Conservation (phyloP, 768 basidiomycete genomes). For the Glaciozyma martinii region DNA sequence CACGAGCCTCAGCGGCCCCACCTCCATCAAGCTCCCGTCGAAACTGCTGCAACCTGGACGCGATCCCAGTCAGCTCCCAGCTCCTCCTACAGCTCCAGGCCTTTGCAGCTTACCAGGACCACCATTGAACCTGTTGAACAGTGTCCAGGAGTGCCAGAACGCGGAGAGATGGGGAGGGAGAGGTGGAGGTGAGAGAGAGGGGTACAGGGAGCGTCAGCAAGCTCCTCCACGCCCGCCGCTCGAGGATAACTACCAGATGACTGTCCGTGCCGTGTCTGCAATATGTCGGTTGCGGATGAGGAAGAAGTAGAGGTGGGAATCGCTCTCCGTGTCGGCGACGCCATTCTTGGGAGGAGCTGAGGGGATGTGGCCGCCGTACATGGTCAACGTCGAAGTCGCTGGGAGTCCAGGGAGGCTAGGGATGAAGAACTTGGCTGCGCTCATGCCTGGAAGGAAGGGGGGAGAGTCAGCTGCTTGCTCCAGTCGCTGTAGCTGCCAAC, state of each 20-base stretch:
- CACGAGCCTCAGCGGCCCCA: conserved; percentile 82
- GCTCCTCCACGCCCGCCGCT: not conserved
- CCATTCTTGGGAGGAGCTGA: conserved; percentile 51
- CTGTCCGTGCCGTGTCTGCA: conserved; percentile 80
- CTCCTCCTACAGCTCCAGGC: too few relatives aligned
- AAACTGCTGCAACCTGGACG: conserved; percentile 72
- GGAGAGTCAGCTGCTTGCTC: not conserved
- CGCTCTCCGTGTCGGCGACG: conserved; percentile 53
- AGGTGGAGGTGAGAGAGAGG: too few relatives aligned
- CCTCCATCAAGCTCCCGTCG: conserved; percentile 95
- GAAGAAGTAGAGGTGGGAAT: conserved; percentile 77
- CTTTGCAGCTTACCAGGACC: conserved; percentile 53
- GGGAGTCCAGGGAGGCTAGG: conserved; percentile 59
- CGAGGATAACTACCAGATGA: conserved; percentile 60
- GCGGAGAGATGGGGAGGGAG: too few relatives aligned
- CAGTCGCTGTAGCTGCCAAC: not conserved
- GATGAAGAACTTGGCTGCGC: conserved; percentile 31
- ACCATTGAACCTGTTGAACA: conserved; percentile 20
- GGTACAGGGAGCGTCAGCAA: too few relatives aligned
- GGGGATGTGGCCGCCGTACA: conserved; percentile 74
- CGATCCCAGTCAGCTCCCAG: too few relatives aligned
- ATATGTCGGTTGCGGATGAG: conserved; percentile 74
- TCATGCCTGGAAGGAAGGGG: conserved; percentile 7
- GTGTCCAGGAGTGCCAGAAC: not conserved
- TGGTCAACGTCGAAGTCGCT: conserved; percentile 60